A percentile compares a stretch with the other conserved stretches of the same genome.
Conservation (phyloP, 2,329 filamentous ascomycete genomes). For the Claviceps humidiphila region DNA sequence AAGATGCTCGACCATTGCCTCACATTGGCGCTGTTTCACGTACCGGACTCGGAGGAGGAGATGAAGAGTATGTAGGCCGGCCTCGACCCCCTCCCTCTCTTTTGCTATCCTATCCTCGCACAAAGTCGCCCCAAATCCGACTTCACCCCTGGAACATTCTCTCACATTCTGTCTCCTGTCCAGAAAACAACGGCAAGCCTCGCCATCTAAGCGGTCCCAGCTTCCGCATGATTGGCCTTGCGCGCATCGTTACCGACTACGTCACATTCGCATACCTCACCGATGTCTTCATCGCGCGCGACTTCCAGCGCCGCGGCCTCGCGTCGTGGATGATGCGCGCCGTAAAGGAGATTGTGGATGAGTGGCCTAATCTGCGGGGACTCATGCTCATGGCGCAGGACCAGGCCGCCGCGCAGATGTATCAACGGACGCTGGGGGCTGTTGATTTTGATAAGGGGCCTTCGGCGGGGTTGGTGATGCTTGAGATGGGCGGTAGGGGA, state of each 20-base stretch:
- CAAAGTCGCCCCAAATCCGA: neutral
- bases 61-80: conserved; percentile 21
- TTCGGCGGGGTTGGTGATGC: conserved; percentile 25
- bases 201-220: conserved; percentile 17
- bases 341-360: conserved; percentile 40
- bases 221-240: conserved; percentile 26
- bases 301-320: conserved; percentile 47
- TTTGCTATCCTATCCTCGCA: neutral
- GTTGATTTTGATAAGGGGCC: conserved; percentile 29
- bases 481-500: conserved; percentile 27
- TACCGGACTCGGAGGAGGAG: conserved; percentile 23
- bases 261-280: conserved; percentile 55
- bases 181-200: conserved; percentile 20
- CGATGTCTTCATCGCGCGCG: conserved; percentile 51
- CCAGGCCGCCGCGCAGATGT: conserved; percentile 27
- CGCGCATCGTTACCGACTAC: conserved; percentile 54
- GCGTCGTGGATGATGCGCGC: conserved; percentile 52
- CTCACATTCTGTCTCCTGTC: neutral
- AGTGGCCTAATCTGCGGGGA: conserved; percentile 46
- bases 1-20: conserved; percentile 44
- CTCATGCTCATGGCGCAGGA: conserved; percentile 40
- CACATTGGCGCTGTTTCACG: conserved; percentile 44
- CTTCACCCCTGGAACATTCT: neutral
- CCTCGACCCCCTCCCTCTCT: conserved; percentile 5
- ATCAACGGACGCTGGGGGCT: conserved; percentile 33